phyloP scores from a whole-genome alignment of 257 asterid species.

The Solanum pinnatisectum region DNA sequence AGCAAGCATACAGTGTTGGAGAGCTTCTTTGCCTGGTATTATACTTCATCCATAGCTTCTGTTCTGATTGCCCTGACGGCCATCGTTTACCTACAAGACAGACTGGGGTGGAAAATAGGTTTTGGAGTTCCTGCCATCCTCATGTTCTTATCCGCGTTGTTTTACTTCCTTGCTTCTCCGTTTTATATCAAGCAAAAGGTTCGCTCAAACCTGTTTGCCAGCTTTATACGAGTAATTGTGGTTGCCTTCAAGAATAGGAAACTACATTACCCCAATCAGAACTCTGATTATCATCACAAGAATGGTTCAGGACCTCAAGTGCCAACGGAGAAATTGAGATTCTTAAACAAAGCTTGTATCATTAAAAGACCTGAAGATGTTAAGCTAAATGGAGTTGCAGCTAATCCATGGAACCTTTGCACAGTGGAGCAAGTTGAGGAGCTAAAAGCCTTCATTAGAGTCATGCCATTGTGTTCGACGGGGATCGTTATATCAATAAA shows the following conservation, averaged over 20 bases:
- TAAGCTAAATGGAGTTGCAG: constrained; percentile 12
- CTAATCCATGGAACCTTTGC: constrained; percentile 22
- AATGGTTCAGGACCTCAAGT: constrained; percentile 26
- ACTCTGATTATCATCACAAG: constrained; percentile 22
- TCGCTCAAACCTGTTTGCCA: constrained; percentile 28
- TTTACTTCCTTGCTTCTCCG: constrained; percentile 35
- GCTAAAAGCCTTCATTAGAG: constrained; percentile 19
- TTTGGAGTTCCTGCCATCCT: constrained; percentile 52
- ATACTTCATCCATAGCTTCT: constrained; percentile 33
- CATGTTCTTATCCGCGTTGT: constrained; percentile 34
- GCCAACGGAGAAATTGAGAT: constrained; percentile 38
- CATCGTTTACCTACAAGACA: constrained; percentile 56
- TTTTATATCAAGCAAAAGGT: constrained; percentile 31
- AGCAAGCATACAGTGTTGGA: constrained; percentile 27
- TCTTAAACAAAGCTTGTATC: constrained; percentile 22
- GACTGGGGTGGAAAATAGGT: constrained; percentile 53
- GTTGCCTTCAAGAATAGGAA: constrained; percentile 39
- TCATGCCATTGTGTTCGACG: constrained; percentile 20
- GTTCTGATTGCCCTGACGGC: constrained; percentile 44
- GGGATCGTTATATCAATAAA: constrained; percentile 1
- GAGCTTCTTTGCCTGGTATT: constrained; percentile 64
- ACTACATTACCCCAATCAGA: constrained; percentile 6
- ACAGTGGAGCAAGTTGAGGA: constrained; percentile 26
- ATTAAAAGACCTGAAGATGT: constrained; percentile 8
- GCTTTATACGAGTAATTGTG: constrained; percentile 32